Evolutionary conservation across 1,139 yeast species (phyloP), one percentile per base, ranked within the genome.

Genomic region (Sugiyamaella japonica): DNA sequence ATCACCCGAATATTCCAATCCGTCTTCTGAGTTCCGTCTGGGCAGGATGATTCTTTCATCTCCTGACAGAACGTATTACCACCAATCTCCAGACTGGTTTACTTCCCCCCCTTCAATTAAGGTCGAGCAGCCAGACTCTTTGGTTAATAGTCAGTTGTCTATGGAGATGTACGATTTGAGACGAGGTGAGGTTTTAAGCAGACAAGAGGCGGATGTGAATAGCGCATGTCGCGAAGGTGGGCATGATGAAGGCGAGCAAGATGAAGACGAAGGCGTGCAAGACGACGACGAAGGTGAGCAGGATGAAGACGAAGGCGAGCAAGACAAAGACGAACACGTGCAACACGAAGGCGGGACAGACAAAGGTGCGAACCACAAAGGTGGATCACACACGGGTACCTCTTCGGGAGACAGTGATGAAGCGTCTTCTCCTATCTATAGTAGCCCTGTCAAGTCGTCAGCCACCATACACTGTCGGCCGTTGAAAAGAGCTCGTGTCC

Each of bases 251-350:
- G 34, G 34, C 13, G 2, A 40, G 31, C 31, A n/a, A n/a, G n/a
- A n/a, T n/a, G n/a, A 34, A 2, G 50, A 42, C 17, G 44, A 40
- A 25, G 44, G 8, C 3, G 12, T 7, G 12, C 3, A 40, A 4
- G 44, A 40, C 9, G n/a, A 42, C 7, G n/a, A 8, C 20, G 48
- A 32, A n/a, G 20, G 31, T 25, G 50, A 16, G 7, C 50, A 23
- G 1, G 42, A 44, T 3, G 52, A 34, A 2, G 50, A 42, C 17
- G 44, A 40, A 25, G 44, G 8, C 3, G 12, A 17, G 12, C 3
- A 40, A 4, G 44, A 40, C 9, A 31, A 9, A n/a, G 44, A 12
- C 9, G 44, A 16, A 7, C 25, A 20, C 6, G n/a, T n/a, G n/a
- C 28, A 39, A 4, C 7, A 16, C 15, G 28, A 39, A 5, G 25